Evolutionary conservation across 225 moss, liverwort and hornwort species (phyloP), one percentile per base, ranked within the genome.

Genomic region (Straminergon stramineum): DNA sequence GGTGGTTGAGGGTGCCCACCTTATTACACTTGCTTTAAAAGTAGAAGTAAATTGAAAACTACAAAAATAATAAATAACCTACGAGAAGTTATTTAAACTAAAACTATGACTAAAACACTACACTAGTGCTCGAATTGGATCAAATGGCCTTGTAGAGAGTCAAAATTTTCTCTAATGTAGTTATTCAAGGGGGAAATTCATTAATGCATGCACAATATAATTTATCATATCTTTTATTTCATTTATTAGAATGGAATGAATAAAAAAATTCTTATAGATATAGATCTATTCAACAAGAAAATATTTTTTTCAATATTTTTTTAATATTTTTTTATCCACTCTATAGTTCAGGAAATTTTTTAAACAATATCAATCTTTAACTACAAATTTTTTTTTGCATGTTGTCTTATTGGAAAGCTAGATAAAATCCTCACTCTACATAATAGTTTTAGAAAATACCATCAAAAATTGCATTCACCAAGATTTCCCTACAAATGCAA

Each of bases 121-220:
- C 6, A 8, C 6, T 48, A 48, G 48, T 8, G 48, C 48, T 48
- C 48, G 8, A 48, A 48, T 48, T 48, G 48, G 48, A 48, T 48
- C 48, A 48, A 22, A 58, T 58, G 58, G 10, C 10, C 22, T 3
- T 58, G 3, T 58, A 58, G 8, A 58, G 10, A 58, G 58, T 10
- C 58, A 9, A 58, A 22, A 58, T 58, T 58, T 58, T 58, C 58
- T 22, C 58, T 9, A 22, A 58, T 58, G 16, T 48, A 31, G 11
- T 48, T 75, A 48, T 48, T 74, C 18, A 1, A 6, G 2, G 1
- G 4, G 3, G 0, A 19, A 18, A 75, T 17, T 48, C 11, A 48
- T 48, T 43, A 73, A 0, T 15, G 0, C 5, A 2, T 0, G 4
- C 0, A 15, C 3, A 24, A 41, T 2, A 43, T 71, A 15, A 41